Evolutionary conservation across 2,329 filamentous ascomycete genomes (phyloP).

Genomic region (Monosporascus cannonballus): DNA sequence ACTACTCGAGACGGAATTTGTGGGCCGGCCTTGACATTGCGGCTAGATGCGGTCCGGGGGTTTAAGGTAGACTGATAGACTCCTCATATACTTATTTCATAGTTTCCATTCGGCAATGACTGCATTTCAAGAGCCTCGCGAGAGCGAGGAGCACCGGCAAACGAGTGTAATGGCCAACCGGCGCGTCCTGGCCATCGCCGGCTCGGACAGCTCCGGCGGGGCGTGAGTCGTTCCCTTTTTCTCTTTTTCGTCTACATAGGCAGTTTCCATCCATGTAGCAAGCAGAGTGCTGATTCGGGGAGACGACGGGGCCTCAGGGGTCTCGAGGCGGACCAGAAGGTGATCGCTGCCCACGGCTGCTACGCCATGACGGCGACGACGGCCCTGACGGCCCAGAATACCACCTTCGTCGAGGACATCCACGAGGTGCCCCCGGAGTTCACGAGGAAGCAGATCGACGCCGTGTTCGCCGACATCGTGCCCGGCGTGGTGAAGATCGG

Average conservation of each 20-base stretch:
- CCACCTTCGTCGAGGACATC: conserved; percentile 73
- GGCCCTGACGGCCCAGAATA: conserved; percentile 94
- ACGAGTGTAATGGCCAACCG: conserved; percentile 8
- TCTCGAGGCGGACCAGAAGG: conserved; percentile 92
- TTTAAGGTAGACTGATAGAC: too few species aligned
- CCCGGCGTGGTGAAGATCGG: conserved; percentile 90
- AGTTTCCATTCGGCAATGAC: not conserved
- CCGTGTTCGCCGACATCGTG: conserved; percentile 75
- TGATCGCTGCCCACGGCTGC: conserved; percentile 83
- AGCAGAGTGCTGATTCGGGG: too few species aligned
- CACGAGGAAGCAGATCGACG: conserved; percentile 78
- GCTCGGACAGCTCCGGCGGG: conserved; percentile 70
- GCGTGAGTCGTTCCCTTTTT: conserved; percentile 47
- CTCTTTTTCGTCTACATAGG: not conserved
- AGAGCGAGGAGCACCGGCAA: not conserved
- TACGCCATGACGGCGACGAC: conserved; percentile 97
- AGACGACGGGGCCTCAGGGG: conserved; percentile 49
- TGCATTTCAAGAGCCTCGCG: not conserved
- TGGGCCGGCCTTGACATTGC: too few species aligned
- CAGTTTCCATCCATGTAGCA: too few species aligned
- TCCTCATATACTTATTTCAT: too few species aligned
- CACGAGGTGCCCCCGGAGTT: conserved; percentile 75
- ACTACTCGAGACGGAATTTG: too few species aligned
- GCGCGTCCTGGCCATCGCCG: conserved; percentile 63
- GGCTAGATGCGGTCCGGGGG: too few species aligned